phyloP scores from a whole-genome alignment of 345 rosid species.

The Durio zibethinus region DNA sequence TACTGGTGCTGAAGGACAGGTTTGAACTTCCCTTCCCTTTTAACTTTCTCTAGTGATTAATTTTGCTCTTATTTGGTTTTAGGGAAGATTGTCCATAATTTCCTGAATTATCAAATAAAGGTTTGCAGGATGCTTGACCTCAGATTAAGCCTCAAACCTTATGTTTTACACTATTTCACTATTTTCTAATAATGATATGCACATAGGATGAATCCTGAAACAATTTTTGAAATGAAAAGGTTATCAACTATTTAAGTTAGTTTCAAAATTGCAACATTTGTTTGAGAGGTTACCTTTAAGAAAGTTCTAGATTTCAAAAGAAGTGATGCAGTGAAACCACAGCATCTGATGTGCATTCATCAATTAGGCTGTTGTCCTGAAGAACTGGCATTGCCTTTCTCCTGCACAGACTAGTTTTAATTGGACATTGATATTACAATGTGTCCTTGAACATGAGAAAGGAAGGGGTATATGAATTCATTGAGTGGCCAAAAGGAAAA shows the following conservation, averaged over 20 bases:
- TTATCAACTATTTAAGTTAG: not conserved
- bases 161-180: not conserved
- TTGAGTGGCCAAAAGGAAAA: not conserved
- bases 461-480: not conserved
- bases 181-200: not conserved
- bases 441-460: not conserved
- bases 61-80: not conserved
- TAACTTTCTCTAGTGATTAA: not conserved
- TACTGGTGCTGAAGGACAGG: constrained; percentile 62
- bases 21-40: constrained; percentile 11
- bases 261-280: not conserved
- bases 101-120: not conserved
- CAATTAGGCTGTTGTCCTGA: not conserved
- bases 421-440: not conserved
- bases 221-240: not conserved
- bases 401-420: not conserved
- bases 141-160: not conserved
- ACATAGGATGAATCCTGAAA: not conserved
- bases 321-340: not conserved
- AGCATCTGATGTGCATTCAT: not conserved
- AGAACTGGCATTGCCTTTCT: not conserved
- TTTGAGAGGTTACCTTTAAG: too few relatives aligned
- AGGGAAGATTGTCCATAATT: not conserved
- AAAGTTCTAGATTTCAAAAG: not conserved
- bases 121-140: not conserved